A percentile compares a stretch with the other conserved stretches of the same genome.
Evolutionary conservation across 2,329 filamentous ascomycete species (phyloP).

Genomic region (Calonectria pseudoreteaudii): DNA sequence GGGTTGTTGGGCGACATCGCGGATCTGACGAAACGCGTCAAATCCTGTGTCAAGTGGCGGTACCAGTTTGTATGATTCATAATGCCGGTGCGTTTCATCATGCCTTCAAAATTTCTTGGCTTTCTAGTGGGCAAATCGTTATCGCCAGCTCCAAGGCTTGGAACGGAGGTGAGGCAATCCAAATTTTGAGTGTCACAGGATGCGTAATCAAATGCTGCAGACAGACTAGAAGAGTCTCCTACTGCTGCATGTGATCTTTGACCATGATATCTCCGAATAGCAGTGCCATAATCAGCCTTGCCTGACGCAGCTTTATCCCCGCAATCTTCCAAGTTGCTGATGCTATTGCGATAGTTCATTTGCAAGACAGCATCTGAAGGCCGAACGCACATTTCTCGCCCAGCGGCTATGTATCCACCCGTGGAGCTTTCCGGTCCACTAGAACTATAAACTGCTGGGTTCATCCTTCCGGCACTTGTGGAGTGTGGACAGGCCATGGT

Average conservation of each 20-base stretch:
- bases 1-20: constrained; percentile 71
- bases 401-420: constrained; percentile 61
- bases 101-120: constrained; percentile 24
- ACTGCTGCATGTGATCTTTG: constrained; percentile 16
- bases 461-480: constrained; percentile 65
- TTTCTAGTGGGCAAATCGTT: constrained; percentile 27
- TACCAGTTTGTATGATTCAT: constrained; percentile 72
- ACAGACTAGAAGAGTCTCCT: constrained; percentile 37
- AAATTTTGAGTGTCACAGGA: too few relatives aligned
- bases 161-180: neutral
- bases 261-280: constrained; percentile 63
- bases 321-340: constrained; percentile 70
- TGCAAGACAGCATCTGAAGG: constrained; percentile 67
- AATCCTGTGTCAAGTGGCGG: constrained; percentile 64
- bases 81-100: constrained; percentile 52
- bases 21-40: constrained; percentile 64
- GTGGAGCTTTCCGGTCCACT: constrained; percentile 67
- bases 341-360: constrained; percentile 67
- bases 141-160: constrained; percentile 25
- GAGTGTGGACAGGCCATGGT: constrained; percentile 61
- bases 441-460: constrained; percentile 70
- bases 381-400: too few relatives aligned
- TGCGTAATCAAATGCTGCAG: constrained; percentile 3
- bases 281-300: constrained; percentile 63
- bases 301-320: constrained; percentile 74